Base-by-base conservation (phyloP, 2,329 filamentous ascomycete species). In the Claviceps quebecensis region DNA sequence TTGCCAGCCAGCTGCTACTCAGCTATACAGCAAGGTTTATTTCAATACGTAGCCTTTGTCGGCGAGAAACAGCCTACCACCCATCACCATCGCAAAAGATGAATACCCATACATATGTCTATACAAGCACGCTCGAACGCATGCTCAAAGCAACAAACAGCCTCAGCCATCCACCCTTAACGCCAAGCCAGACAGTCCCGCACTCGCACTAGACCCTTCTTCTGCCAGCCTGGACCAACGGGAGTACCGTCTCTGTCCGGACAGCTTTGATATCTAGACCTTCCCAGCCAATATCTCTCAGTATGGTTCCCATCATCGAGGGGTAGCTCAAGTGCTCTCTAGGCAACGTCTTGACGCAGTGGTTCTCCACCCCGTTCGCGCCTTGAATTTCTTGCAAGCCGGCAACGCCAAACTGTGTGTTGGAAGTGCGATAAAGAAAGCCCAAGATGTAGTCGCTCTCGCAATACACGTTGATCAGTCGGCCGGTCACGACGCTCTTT, bases 401-500 rank as follows among this genome's bases (percentile, higher is more conserved):
- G 0, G 90, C 89, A 37, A 97, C 76, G 2, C 91, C 90, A 54
- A 85, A 83, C 56, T 93, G 83, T 48, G 91, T 78, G 58, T 84
- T 88, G 50, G 85, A 87, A 2, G 81, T 87, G 48, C 91, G 83
- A 64, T 91, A 95, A 40, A 96, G 72, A 63, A 96, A 95, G 1
- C 82, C 89, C 2, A 97, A 80, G 23, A 96, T 81, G 57, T 87
- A 89, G 65, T 97, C 91, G 46, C 87, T 86, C 49, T 84, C 81
- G 1, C 87, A 94, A 64, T 84, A 96, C 3, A 93, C 88, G 59
- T 96, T 97, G 61, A 96, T 76, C n/a, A 96, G 73, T 22, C 89
- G 80, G 0, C 90, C 89, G 41, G 81, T 77, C 4, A 95, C 87
- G 2, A 91, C 86, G 53, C 80, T 84, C 56, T 86, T 82, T 61